Conservation (phyloP, 305 asterid species). For the Caryopteris hybrid region DNA sequence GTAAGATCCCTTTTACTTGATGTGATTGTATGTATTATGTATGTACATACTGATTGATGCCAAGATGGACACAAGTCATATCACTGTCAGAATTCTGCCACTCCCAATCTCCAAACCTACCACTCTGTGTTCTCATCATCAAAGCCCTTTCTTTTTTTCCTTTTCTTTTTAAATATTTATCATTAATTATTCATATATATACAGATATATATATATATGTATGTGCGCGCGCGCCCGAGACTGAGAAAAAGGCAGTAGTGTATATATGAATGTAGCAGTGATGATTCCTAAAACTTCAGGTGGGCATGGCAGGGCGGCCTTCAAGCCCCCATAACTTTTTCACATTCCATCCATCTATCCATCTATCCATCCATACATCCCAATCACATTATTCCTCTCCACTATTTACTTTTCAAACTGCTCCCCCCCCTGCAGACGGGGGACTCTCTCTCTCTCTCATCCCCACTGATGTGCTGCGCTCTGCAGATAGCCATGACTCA, state of each 20-base stretch:
- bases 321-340: constrained; percentile 52
- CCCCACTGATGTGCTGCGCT: background rate
- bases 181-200: too few relatives aligned
- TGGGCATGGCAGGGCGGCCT: constrained; percentile 28
- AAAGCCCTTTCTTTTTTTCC: too few relatives aligned
- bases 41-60: constrained; percentile 3
- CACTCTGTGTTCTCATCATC: background rate
- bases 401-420: background rate
- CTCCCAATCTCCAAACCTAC: constrained; percentile 32
- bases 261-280: background rate
- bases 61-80: constrained; percentile 42
- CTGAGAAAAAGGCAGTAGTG: too few relatives aligned
- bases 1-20: background rate
- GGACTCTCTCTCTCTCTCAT: background rate
- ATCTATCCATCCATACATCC: constrained; percentile 19
- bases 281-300: background rate
- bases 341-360: constrained; percentile 36
- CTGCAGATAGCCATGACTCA: constrained; percentile 14
- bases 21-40: background rate
- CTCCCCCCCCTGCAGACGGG: too few relatives aligned
- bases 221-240: too few relatives aligned
- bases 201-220: too few relatives aligned
- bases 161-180: too few relatives aligned
- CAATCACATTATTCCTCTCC: constrained; percentile 25
- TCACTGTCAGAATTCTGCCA: constrained; percentile 46